Conservation (phyloP, 2,329 filamentous ascomycete genomes). For the Neonectria hederae region DNA sequence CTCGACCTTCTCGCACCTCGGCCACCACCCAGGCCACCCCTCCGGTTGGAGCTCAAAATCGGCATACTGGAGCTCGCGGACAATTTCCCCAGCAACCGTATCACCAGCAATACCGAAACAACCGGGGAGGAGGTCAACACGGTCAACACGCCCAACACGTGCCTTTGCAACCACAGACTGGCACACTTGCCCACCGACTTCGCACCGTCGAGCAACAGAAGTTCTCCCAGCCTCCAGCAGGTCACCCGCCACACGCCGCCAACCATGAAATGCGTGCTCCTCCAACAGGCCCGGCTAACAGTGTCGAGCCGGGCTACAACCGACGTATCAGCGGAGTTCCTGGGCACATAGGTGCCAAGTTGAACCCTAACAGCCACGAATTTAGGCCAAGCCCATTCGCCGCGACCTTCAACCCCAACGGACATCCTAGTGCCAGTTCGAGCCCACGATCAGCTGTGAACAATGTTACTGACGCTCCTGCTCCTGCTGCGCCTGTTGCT, state of each 20-base stretch:
- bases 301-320: conserved; percentile 61
- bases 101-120: conserved; percentile 58
- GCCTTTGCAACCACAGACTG: conserved; percentile 52
- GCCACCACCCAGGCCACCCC: conserved; percentile 46
- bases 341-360: conserved; percentile 62
- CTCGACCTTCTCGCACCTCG: conserved; percentile 47
- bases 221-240: conserved; percentile 53
- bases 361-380: conserved; percentile 76
- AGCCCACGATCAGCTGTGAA: conserved; percentile 75
- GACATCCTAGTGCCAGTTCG: conserved; percentile 71
- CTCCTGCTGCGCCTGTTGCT: conserved; percentile 44
- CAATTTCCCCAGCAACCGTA: conserved; percentile 59
- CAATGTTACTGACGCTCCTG: conserved; percentile 51
- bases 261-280: conserved; percentile 75
- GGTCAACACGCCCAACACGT: conserved; percentile 54
- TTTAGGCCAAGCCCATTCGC: conserved; percentile 89
- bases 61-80: conserved; percentile 60
- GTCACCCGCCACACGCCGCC: conserved; percentile 59
- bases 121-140: conserved; percentile 50
- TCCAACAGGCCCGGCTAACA: conserved; percentile 76
- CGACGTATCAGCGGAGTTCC: conserved; percentile 63
- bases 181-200: conserved; percentile 60
- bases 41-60: conserved; percentile 46
- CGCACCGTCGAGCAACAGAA: conserved; percentile 63
- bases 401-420: conserved; percentile 79